A percentile compares a stretch with the other conserved stretches of the same genome.
Evolutionary conservation across 805 yeast species (phyloP).

Genomic region (Nakazawaea peltata): DNA sequence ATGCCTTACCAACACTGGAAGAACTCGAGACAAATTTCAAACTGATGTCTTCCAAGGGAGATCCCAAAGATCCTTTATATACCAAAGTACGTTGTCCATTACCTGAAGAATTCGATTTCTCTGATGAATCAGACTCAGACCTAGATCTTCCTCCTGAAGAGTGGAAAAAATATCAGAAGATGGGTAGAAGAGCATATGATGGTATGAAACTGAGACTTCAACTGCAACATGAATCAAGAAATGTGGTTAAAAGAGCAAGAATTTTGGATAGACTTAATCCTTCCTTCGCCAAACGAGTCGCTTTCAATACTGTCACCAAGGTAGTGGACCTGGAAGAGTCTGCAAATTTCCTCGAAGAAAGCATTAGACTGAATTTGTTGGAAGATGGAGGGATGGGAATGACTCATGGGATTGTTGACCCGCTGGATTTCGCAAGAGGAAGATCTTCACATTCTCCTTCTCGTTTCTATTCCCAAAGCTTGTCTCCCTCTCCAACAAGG

Average conservation of each 20-base stretch:
- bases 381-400: slow-evolving; percentile 11
- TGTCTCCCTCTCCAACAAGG: slow-evolving; percentile 1
- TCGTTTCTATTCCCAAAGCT: too few species aligned
- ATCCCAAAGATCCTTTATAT: slow-evolving; percentile 5
- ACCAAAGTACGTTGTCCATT: slow-evolving; percentile 5
- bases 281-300: slow-evolving; percentile 5
- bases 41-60: not conserved
- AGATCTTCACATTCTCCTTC: not conserved
- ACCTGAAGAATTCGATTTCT: slow-evolving; percentile 7
- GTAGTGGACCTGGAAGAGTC: slow-evolving; percentile 1
- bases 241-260: slow-evolving; percentile 1
- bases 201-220: slow-evolving; percentile 3
- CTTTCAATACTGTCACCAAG: slow-evolving; percentile 9
- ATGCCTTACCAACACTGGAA: too few species aligned
- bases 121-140: slow-evolving; percentile 1
- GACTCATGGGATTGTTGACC: slow-evolving; percentile 3
- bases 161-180: not conserved
- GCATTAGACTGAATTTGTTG: slow-evolving; percentile 1
- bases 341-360: not conserved
- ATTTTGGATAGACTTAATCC: slow-evolving; percentile 5
- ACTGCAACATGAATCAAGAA: not conserved
- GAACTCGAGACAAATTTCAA: too few species aligned
- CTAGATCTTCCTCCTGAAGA: not conserved
- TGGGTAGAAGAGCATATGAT: not conserved
- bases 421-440: slow-evolving; percentile 3